Conservation (phyloP, 805 yeast genomes). For the Metahyphopichia silvanorum region DNA sequence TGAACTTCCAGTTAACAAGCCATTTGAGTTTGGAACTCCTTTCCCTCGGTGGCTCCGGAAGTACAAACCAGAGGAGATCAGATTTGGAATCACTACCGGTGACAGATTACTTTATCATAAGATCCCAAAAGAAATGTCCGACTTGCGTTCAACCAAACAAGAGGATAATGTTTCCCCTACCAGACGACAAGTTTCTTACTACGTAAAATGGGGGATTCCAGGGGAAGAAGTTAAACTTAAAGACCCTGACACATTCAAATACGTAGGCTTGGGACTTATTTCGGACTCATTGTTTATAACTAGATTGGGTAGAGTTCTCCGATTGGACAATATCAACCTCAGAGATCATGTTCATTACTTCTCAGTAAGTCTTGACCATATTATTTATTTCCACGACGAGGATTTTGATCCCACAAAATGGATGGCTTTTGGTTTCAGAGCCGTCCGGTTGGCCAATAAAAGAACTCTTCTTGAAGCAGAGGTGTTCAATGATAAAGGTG, state of each 20-base stretch:
- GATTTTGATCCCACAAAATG: slow-evolving; percentile 50
- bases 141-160: slow-evolving; percentile 18
- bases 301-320: slow-evolving; percentile 49
- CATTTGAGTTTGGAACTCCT: slow-evolving; percentile 34
- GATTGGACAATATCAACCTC: slow-evolving; percentile 29
- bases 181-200: slow-evolving; percentile 24
- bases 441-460: slow-evolving; percentile 48
- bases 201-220: slow-evolving; percentile 23
- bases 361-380: slow-evolving; percentile 64
- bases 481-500: slow-evolving; percentile 47
- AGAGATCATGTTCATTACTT: slow-evolving; percentile 29
- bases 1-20: slow-evolving; percentile 18
- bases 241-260: slow-evolving; percentile 27
- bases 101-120: slow-evolving; percentile 18
- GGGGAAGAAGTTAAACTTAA: slow-evolving; percentile 12
- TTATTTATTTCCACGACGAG: slow-evolving; percentile 60
- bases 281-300: slow-evolving; percentile 57
- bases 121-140: slow-evolving; percentile 32
- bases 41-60: slow-evolving; percentile 29
- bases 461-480: slow-evolving; percentile 59
- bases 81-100: slow-evolving; percentile 10
- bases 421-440: slow-evolving; percentile 48
- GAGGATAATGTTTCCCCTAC: slow-evolving; percentile 21
- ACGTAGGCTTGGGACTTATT: slow-evolving; percentile 56
- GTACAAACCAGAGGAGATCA: slow-evolving; percentile 10